These are phyloP conservation scores for Paracoccidioides lutzii DNA, from an alignment of 2,329 filamentous ascomycete species.

Conservation along the genomic window DNA sequence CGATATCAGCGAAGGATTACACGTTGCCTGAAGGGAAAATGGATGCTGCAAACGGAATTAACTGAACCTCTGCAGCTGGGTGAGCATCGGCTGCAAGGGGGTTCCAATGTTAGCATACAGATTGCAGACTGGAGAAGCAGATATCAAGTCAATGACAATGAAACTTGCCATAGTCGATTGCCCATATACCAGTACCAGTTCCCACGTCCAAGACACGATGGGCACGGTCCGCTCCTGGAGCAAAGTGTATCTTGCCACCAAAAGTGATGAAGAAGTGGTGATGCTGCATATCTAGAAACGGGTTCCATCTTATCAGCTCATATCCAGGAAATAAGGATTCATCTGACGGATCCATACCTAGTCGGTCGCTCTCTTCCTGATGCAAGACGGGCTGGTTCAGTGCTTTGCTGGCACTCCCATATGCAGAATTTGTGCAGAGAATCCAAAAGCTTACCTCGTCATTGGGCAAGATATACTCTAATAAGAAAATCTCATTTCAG, in stretches of 20 bases:
- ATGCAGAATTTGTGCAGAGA: background rate
- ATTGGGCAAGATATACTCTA: conserved; percentile 9
- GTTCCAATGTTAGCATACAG: background rate
- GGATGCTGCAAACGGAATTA: background rate
- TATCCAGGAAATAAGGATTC: background rate
- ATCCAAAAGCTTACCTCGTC: conserved; percentile 5
- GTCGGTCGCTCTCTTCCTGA: background rate
- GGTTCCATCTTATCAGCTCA: background rate
- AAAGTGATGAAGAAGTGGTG: conserved; percentile 19
- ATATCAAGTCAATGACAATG: conserved; percentile 17
- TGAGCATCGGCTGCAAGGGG: conserved; percentile 1
- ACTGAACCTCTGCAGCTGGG: conserved; percentile 3
- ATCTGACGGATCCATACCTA: background rate
- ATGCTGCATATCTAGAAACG: conserved; percentile 11
- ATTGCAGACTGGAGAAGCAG: conserved; percentile 5
- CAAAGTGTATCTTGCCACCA: conserved; percentile 17
- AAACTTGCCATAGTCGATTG: conserved; percentile 22
- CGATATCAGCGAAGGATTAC: background rate
- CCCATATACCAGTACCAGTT: conserved; percentile 27
- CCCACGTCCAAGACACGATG: conserved; percentile 22
- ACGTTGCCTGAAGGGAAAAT: background rate
- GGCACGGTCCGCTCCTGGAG: conserved; percentile 15
- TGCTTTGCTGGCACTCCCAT: background rate
- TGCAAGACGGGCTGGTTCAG: background rate
- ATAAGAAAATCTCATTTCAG: background rate